These are phyloP conservation scores for Circinella minor DNA, from an alignment of 371 early-diverging fungal species.

Conservation along the genomic window DNA sequence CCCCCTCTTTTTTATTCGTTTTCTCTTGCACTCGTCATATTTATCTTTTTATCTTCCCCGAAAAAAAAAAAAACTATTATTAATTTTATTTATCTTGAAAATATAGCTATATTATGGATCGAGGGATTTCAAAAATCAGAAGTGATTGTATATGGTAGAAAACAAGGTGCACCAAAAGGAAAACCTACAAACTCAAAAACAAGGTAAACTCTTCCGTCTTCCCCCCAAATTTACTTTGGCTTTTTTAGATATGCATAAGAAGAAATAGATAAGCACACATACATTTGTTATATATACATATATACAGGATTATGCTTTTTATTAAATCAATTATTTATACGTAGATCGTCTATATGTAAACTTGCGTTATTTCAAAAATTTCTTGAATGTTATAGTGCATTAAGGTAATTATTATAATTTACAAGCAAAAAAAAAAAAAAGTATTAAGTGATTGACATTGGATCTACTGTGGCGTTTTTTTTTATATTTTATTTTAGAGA, in stretches of 20 bases:
- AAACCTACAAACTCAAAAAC: constrained; percentile 49
- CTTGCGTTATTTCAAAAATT: constrained; percentile 37
- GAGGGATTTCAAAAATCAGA: constrained; percentile 48
- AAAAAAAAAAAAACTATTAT: too few species aligned
- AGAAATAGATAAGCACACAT: not conserved
- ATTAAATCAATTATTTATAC: not conserved
- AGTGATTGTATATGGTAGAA: constrained; percentile 64
- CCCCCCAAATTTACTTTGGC: not conserved
- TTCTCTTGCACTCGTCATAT: not conserved
- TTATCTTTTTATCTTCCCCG: too few species aligned
- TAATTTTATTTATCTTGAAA: not conserved
- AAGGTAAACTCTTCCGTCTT: constrained; percentile 32
- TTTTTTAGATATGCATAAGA: constrained; percentile 18
- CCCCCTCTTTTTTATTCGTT: not conserved
- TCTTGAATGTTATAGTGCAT: not conserved
- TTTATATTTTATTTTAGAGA: too few species aligned
- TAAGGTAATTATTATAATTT: not conserved
- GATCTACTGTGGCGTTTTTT: too few species aligned
- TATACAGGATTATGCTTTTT: too few species aligned
- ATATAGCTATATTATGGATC: constrained; percentile 60
- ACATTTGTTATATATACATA: too few species aligned
- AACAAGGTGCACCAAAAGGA: constrained; percentile 56
- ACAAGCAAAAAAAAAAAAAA: not conserved
- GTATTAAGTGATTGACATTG: too few species aligned
- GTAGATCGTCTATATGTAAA: constrained; percentile 51